Evolutionary conservation across 1,284 basidiomycete genomes (phyloP), one percentile per base, ranked within the genome.

Genomic region (Cryptococcus maquisensis): DNA sequence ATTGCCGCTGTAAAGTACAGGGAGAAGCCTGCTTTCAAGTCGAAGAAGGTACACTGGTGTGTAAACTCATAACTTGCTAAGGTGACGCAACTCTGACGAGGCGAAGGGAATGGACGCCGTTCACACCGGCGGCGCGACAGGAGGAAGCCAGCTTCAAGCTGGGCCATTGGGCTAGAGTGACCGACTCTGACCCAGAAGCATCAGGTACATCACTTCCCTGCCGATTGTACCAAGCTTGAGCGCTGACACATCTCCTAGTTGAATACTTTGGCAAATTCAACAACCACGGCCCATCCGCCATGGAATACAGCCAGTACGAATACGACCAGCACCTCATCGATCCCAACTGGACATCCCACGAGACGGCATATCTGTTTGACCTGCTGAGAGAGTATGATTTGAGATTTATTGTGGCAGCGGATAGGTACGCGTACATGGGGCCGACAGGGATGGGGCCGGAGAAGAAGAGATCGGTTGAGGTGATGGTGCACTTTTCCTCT

Each of bases 341-440:
- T 71, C 79, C 80, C 16, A 85, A 87, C 55, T 98, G 96, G 96
- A 84, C 90, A 0, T 87, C 87, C 62, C 90, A 94, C 66, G 94
- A 98, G 78, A 98, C 96, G 0, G 88, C 92, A 69, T 93, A 98
- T 69, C 81, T 99, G 0, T 95, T 98, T 75, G 79, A 80, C 6
- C 76, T 97, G 15, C 86, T 89, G 18, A 80, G 83, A 46, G 83
- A 87, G 51, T 98, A 89, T 64, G 95, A 98, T 73, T 79, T 87
- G 18, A 83, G 96, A 47, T 98, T 95, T 81, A 87, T 91, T 68
- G 81, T 98, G 58, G 85, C 95, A 12, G 81, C 88, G 54, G 96
- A 98, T 73, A 84, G 96, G 28, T 98, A 96, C 73, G 85, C 89
- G 10, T 91, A 77, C 62, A 52, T 54, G 26, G 61, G 58, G 1